phyloP scores from a whole-genome alignment of 2,329 filamentous ascomycete genomes.

The Penicillium glabrum region DNA sequence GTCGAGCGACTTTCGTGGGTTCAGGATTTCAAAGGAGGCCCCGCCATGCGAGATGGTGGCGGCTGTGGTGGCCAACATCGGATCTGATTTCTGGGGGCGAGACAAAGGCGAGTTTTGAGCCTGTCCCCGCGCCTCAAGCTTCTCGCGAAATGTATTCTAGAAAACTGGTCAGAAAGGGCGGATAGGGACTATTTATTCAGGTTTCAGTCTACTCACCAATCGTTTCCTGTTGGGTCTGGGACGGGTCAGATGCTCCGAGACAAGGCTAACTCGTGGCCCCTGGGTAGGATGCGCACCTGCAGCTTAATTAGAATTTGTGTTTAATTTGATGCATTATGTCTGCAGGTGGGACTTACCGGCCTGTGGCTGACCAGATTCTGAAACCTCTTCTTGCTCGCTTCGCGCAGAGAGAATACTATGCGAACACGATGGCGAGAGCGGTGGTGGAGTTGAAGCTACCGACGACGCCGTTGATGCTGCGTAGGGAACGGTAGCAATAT shows the following conservation, averaged over 20 bases:
- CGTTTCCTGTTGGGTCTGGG: conserved; percentile 24
- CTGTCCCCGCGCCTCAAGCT: conserved; percentile 22
- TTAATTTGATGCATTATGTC: conserved; percentile 2
- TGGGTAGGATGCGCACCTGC: conserved; percentile 14
- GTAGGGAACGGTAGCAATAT: conserved; percentile 16
- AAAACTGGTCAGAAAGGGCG: conserved; percentile 8
- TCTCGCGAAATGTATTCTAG: conserved; percentile 35
- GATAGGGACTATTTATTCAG: conserved; percentile 8
- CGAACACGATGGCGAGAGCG: conserved; percentile 39
- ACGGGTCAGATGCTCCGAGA: conserved; percentile 20
- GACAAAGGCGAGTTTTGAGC: conserved; percentile 15
- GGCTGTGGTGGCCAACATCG: conserved; percentile 28
- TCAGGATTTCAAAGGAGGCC: conserved; percentile 39
- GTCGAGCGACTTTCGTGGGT: conserved; percentile 37
- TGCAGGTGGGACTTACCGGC: background rate
- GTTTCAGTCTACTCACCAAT: conserved; percentile 24
- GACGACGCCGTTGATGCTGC: conserved; percentile 29
- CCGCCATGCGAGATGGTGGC: conserved; percentile 35
- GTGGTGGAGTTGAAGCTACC: conserved; percentile 34
- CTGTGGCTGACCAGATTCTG: conserved; percentile 12
- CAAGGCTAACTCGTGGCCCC: conserved; percentile 20
- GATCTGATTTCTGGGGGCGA: conserved; percentile 24
- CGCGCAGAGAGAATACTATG: conserved; percentile 29
- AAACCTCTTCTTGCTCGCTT: conserved; percentile 31
- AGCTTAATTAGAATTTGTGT: conserved; percentile 1